Evolutionary conservation across 2,329 filamentous ascomycete genomes (phyloP), one percentile per base, ranked within the genome.

Genomic region (Dendryphion nanum): DNA sequence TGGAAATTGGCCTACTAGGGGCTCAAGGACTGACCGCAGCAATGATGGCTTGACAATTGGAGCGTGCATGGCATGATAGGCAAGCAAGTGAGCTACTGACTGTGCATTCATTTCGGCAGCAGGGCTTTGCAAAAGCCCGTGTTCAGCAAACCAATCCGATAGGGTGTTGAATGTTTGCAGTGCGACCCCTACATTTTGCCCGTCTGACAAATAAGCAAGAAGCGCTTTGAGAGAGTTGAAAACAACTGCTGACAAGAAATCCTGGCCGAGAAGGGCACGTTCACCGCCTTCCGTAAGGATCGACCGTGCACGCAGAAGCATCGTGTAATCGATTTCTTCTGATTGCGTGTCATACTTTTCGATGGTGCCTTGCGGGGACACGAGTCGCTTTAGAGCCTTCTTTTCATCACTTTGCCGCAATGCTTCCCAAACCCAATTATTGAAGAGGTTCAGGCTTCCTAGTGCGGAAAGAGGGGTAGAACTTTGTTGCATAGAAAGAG

Each of bases 91-190:
- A 5, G 83, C 76, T 19, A 82, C 78, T 39, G 75, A 75, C 66
- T 95, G 87, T 13, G 90, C 76, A 0, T 89, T 67, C 1, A 77
- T 67, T 61, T 95, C 86, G 24, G 80, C 75, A 2, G 67, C 54
- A 0, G 65, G 21, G 5, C 51, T 53, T 1, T 32, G 14, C 3
- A 44, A 36, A 2, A 59, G 42, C 1, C 44, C 45, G 30, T 57
- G 57, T 1, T 48, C 44, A 12, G 38, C 15, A n/a, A 68, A 52
- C 42, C 51, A 56, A 3, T 35, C 13, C 6, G 40, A 45, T 4
- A 57, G 46, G 14, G 51, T 38, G 7, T 39, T 41, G 38, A 74
- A 73, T 13, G 60, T 36, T 1, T 64, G 47, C 0, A 78, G 48
- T 2, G 70, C 60, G 4, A 53, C 44, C 5, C 57, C 46, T 1